Evolutionary conservation across 495 filamentous ascomycete species (phyloP).

Genomic region (Pyrenula aspistea): DNA sequence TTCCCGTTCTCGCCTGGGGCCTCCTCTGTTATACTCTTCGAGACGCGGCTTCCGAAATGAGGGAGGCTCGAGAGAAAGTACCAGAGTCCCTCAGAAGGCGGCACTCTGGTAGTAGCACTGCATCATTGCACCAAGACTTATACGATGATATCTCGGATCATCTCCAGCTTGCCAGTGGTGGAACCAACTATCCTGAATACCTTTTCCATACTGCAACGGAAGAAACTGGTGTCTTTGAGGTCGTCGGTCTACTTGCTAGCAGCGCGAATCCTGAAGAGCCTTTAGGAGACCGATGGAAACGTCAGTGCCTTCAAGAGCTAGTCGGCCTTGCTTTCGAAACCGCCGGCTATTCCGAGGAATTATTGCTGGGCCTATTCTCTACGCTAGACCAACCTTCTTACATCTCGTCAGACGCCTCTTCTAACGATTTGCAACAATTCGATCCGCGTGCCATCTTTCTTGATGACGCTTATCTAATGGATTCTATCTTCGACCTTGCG

Average conservation of each 20-base stretch:
- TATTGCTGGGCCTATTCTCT: constrained; percentile 48
- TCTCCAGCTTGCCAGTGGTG: constrained; percentile 23
- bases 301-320: constrained; percentile 50
- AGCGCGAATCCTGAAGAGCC: background rate
- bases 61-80: constrained; percentile 44
- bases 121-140: constrained; percentile 29
- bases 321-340: constrained; percentile 42
- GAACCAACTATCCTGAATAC: constrained; percentile 32
- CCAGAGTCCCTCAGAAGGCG: constrained; percentile 28
- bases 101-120: constrained; percentile 13
- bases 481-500: constrained; percentile 45
- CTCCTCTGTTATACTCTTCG: constrained; percentile 58
- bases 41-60: constrained; percentile 42
- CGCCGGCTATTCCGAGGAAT: constrained; percentile 54
- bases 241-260: constrained; percentile 22
- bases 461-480: constrained; percentile 40
- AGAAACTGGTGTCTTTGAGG: constrained; percentile 45
- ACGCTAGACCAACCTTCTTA: constrained; percentile 32
- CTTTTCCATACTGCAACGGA: constrained; percentile 42
- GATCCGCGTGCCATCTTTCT: constrained; percentile 41
- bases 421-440: constrained; percentile 17
- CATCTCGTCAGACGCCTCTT: constrained; percentile 16
- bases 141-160: constrained; percentile 41
- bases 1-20: constrained; percentile 65
- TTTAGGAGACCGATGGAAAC: constrained; percentile 31